Base-by-base conservation (phyloP, 495 filamentous ascomycete species). In the Lentithecium fluviatile region DNA sequence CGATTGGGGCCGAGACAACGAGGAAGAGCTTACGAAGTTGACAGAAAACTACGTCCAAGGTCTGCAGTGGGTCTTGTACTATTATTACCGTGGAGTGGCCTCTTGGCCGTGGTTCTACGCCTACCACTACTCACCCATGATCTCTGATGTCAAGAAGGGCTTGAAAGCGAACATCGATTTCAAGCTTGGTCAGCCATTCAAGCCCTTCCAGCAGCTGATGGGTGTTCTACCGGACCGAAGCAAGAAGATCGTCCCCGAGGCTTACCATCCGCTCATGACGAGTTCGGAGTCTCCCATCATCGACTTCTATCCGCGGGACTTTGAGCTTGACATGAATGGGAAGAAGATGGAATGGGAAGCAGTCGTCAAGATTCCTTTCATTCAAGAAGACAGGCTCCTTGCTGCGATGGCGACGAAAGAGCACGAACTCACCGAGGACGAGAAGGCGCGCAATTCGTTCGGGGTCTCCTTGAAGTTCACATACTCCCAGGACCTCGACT, bases 271-370 rank as follows among this genome's bases (percentile, higher is more conserved):
- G 11, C 79, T 99, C 21, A 99, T 99, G 95, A 95, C 88, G 2
- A 87, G 89, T 47, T 76, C 84, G 0, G 81, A 89, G 2, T 97
- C 93, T n/a, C 91, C 95, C 12, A 97, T 99, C 72, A 89, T 96
- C 66, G 93, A 97, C 68, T 97, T 99, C 75, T 99, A 99, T 69
- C 95, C 95, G 25, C 83, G 93, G 57, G 93, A 97, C 62, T 99
- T 99, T 64, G 91, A 96, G 64, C 81, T 99, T 19, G 95, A 99
- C 69, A 97, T 97, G 93, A 97, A 97, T 67, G 95, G 95, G 55
- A 99, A 99, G 80, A 99, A 96, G 78, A 95, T 95, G 91, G 95
- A 97, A 65, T 99, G 95, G 95, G 95, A 99, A 69, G 95, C 94
- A 29, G 92, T 99, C 38, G 91, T 97, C 52, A 97, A 96, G 75